These are phyloP conservation scores for Wickerhamomyces bovis DNA, from an alignment of 805 yeast species.

Conservation along the genomic window DNA sequence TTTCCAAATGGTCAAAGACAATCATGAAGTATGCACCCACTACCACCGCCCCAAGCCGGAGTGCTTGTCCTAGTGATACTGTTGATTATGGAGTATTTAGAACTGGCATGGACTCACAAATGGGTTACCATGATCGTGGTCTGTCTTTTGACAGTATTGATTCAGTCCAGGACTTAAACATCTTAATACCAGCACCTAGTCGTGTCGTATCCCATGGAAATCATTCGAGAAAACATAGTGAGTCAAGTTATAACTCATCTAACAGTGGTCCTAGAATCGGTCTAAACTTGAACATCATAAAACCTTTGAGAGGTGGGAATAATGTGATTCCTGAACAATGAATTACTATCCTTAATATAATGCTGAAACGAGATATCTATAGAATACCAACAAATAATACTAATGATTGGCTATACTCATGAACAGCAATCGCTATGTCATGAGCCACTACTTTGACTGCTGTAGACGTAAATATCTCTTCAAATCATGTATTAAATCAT, in stretches of 20 bases:
- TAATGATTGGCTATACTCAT: too few relatives aligned
- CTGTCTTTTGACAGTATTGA: neutral
- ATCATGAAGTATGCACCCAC: neutral
- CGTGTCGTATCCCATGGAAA: neutral
- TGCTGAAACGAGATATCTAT: neutral
- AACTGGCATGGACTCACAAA: neutral
- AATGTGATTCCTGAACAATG: constrained; percentile 4
- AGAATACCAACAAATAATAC: neutral
- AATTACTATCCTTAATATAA: neutral
- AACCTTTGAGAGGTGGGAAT: constrained; percentile 47
- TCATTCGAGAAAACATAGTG: neutral
- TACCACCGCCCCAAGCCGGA: neutral
- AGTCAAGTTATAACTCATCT: neutral
- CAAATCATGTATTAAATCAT: neutral
- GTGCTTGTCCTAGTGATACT: neutral
- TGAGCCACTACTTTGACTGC: too few relatives aligned
- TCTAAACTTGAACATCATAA: constrained; percentile 52
- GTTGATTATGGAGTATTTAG: neutral
- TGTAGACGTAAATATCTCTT: too few relatives aligned
- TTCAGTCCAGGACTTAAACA: neutral
- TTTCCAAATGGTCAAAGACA: neutral
- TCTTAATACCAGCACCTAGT: neutral
- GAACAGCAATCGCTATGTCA: too few relatives aligned
- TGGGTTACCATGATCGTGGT: neutral
- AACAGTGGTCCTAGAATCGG: constrained; percentile 31